Base-by-base conservation (phyloP, 75 land plant genomes). In the Larix kaempferi region DNA sequence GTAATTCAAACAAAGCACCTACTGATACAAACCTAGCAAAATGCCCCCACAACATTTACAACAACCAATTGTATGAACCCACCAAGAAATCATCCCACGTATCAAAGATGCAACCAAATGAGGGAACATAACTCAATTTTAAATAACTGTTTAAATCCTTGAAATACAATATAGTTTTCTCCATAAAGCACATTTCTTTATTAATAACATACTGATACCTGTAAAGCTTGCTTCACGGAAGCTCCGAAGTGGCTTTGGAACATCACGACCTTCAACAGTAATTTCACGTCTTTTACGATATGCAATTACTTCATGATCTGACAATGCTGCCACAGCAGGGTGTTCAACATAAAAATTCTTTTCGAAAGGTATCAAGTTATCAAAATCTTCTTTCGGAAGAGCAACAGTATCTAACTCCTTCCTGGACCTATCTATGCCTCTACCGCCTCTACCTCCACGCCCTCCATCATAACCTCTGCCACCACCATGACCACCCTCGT, bases 141-240 rank as follows among this genome's bases (percentile, higher is more conserved):
- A 29, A 29, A 29, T 0, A 39, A 39, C 41, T 39, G 41, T 39
- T 39, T 2, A 39, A 39, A 39, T 39, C 41, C 41, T 39, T 39
- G 41, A 39, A 2, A 39, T 39, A 4, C 5, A 4, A 39, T 4
- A 39, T 39, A 39, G 5, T 39, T 39, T 4, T 39, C 41, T 2
- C 41, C 3, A 4, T 39, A 11, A 49, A 29, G 33, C 33, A 10
- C 54, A 49, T 49, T 49, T 49, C 54, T 49, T 11, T 49, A 49
- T 49, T 49, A 11, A 10, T 49, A 10, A 2, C 12, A 10, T 49
- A 49, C 54, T 49, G 54, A 11, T 85, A 94, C 99, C 98, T 79
- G 99, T 98, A 67, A 94, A 94, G 66, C 85, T 86, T 6, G 99
- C 95, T 74, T 96, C 99, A 3, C 86, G 90, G 81, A 96, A 96